Evolutionary conservation across 2,329 filamentous ascomycete genomes (phyloP), one percentile per base, ranked within the genome.

Genomic region (Hymenoscyphus fructigenus): DNA sequence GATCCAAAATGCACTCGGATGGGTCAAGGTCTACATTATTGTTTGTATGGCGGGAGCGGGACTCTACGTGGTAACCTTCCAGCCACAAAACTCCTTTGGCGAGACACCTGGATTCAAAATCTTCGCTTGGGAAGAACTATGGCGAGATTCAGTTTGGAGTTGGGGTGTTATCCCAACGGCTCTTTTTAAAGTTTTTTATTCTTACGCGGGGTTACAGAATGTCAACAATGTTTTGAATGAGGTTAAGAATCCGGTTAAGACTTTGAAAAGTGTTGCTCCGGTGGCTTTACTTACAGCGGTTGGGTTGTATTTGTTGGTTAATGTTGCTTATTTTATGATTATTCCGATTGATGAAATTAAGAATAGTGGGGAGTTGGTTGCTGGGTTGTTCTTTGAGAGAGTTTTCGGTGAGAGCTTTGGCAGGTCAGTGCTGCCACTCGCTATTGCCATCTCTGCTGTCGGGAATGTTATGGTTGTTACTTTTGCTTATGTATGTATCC

Each of bases 141-240:
- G 87, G 86, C 80, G 84, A 53, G 86, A 82, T 38, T 89, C 86
- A 1, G 85, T 88, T 62, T 91, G 88, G 88, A 88, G 84, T 71
- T 90, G 87, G 82, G 86, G 87, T 34, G 79, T 85, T 1, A 79
- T 91, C n/a, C 76, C 79, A 0, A 85, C 83, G 0, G 81, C 83
- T 0, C 72, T 86, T 5, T 83, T 85, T 73, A 85, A 85, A 67
- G 82, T 86, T 23, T 79, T 84, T 59, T 85, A 84, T 78, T 83
- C 79, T 59, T 86, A 82, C 73, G 81, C 82, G 29, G 83, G 84
- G 38, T 82, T 83, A 73, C 79, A 78, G 67, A 84, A 83, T 61
- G 81, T 82, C 62, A 85, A 85, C 71, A 83, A 84, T 68, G 83
- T 84, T 14, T 75, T 88, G 67, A 84, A 81, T 63, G 85, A 88